These are phyloP conservation scores for Termitomyces sp. DNA, from an alignment of 768 basidiomycete species.

Conservation along the genomic window DNA sequence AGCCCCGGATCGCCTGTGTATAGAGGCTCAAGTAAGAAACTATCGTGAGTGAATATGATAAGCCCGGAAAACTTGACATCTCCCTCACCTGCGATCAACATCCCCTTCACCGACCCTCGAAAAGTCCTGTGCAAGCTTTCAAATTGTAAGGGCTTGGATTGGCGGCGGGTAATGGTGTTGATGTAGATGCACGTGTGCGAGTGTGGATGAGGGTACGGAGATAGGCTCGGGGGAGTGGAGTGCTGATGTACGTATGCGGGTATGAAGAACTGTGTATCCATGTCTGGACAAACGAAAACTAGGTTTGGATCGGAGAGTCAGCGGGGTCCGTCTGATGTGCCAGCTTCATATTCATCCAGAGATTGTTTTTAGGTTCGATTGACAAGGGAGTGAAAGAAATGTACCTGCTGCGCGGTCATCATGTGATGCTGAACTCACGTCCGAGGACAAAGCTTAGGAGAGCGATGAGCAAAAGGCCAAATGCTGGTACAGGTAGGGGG, in stretches of 20 bases:
- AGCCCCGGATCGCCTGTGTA: no score
- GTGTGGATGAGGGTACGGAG: neutral
- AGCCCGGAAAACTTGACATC: no score
- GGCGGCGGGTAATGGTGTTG: no score
- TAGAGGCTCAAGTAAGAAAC: no score
- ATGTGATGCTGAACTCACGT: slow-evolving; percentile 85
- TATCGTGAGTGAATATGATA: no score
- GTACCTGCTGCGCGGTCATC: slow-evolving; percentile 59
- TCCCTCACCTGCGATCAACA: no score
- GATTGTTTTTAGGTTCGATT: neutral
- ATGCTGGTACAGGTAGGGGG: slow-evolving; percentile 81
- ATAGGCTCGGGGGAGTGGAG: neutral
- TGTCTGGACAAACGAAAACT: slow-evolving; percentile 3
- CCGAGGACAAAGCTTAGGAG: slow-evolving; percentile 90
- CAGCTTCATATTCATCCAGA: slow-evolving; percentile 10
- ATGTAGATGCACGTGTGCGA: no score
- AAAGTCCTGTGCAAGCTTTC: no score
- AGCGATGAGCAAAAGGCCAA: slow-evolving; percentile 84
- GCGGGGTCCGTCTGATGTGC: slow-evolving; percentile 1
- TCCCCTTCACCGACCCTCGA: no score
- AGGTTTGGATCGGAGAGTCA: slow-evolving; percentile 7
- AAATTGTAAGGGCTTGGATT: no score
- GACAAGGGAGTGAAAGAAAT: slow-evolving; percentile 2
- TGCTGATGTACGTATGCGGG: no score
- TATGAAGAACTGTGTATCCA: no score